Percentiles rank a stretch among this genome's conserved stretches.
Conservation (phyloP, 2,329 filamentous ascomycete genomes). For the Colletotrichum spinosum region DNA sequence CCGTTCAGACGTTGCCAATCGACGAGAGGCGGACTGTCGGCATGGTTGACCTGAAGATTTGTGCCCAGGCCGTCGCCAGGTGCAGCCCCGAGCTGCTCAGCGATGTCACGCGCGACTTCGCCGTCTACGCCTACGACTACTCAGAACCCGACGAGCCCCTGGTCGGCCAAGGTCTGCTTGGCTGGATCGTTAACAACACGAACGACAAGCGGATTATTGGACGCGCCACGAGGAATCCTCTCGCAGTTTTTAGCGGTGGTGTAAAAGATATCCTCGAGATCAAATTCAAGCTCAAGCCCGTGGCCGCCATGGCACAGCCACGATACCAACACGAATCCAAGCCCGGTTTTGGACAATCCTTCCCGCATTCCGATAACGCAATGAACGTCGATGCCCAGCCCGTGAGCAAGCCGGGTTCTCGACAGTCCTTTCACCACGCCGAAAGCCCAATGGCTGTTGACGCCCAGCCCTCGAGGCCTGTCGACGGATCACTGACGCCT, state of each 20-base stretch:
- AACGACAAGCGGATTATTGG: constrained; percentile 80
- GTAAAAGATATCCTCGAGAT: constrained; percentile 92
- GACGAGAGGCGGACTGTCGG: constrained; percentile 87
- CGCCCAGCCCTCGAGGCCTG: constrained; percentile 40
- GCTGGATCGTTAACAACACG: constrained; percentile 71
- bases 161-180: constrained; percentile 95
- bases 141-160: constrained; percentile 94
- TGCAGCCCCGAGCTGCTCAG: constrained; percentile 87
- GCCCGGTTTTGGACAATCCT: constrained; percentile 24
- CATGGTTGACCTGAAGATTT: constrained; percentile 86
- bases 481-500: constrained; percentile 56
- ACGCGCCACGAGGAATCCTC: constrained; percentile 86
- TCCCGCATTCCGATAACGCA: constrained; percentile 26
- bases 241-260: constrained; percentile 86
- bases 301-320: constrained; percentile 70
- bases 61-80: constrained; percentile 82
- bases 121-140: constrained; percentile 97
- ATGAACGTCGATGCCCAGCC: constrained; percentile 36
- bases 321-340: constrained; percentile 40
- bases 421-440: constrained; percentile 32
- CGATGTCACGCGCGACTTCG: constrained; percentile 83
- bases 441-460: constrained; percentile 36
- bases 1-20: constrained; percentile 83
- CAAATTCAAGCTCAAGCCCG: constrained; percentile 81
- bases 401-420: constrained; percentile 13